phyloP scores from a whole-genome alignment of 2,329 filamentous ascomycete genomes.

The Aspergillus fischeri region DNA sequence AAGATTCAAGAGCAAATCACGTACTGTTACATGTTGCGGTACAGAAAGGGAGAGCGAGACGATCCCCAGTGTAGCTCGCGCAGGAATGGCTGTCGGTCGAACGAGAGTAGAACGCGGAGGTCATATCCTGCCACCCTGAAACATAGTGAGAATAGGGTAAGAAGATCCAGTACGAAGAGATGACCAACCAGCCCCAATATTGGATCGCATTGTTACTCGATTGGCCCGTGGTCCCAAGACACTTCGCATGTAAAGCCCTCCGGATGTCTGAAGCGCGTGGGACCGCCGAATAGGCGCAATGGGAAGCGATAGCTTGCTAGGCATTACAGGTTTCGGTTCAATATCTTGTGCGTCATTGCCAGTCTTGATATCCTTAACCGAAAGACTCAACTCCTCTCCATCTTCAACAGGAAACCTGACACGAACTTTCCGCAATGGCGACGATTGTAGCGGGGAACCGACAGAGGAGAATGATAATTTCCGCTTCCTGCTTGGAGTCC shows the following conservation, averaged over 20 bases:
- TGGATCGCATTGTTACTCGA: constrained; percentile 32
- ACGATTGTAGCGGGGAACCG: constrained; percentile 48
- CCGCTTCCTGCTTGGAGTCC: constrained; percentile 42
- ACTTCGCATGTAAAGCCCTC: constrained; percentile 37
- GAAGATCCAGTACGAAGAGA: background rate
- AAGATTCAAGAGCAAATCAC: constrained; percentile 20
- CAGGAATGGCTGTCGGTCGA: constrained; percentile 53
- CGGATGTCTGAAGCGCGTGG: constrained; percentile 32
- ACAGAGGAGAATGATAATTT: constrained; percentile 44
- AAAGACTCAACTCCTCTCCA: constrained; percentile 25
- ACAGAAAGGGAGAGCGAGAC: constrained; percentile 60
- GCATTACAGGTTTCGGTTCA: constrained; percentile 12
- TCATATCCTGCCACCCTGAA: constrained; percentile 55
- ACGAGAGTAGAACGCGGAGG: constrained; percentile 56
- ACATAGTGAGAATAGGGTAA: constrained; percentile 15
- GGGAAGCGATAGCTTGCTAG: constrained; percentile 21
- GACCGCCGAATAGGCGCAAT: constrained; percentile 35
- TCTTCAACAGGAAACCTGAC: constrained; percentile 28
- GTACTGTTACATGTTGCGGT: constrained; percentile 62
- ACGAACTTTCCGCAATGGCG: constrained; percentile 43
- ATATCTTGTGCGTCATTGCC: constrained; percentile 10
- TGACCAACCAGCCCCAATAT: constrained; percentile 35
- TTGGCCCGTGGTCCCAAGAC: constrained; percentile 27
- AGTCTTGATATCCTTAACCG: constrained; percentile 26
- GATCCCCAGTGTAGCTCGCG: constrained; percentile 34